Conservation (phyloP, 495 filamentous ascomycete genomes). For the Hyaloscypha hepaticicola region DNA sequence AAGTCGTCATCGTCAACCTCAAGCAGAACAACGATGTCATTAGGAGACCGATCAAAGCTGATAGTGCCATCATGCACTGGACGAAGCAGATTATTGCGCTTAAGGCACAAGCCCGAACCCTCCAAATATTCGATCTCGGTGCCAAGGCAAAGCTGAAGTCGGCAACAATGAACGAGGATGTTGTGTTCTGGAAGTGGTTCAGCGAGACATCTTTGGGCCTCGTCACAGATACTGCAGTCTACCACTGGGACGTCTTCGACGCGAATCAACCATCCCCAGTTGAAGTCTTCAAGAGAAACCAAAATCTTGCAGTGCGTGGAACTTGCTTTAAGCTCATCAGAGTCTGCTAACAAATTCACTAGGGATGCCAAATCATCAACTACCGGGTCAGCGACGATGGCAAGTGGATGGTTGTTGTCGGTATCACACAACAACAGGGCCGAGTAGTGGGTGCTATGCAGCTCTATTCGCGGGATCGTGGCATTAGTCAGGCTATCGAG, state of each 20-base stretch:
- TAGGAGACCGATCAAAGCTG: slow-evolving; percentile 93
- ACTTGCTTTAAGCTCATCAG: not conserved
- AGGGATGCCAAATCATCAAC: slow-evolving; percentile 99
- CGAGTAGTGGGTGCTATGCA: slow-evolving; percentile 96
- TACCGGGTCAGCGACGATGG: slow-evolving; percentile 94
- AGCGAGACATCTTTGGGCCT: slow-evolving; percentile 82
- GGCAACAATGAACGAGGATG: slow-evolving; percentile 91
- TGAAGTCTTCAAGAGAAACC: slow-evolving; percentile 90
- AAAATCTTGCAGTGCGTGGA: slow-evolving; percentile 74
- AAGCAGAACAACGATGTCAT: slow-evolving; percentile 86
- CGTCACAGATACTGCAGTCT: slow-evolving; percentile 86
- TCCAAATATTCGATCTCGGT: slow-evolving; percentile 95
- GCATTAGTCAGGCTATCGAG: slow-evolving; percentile 97
- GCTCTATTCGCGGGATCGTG: slow-evolving; percentile 90
- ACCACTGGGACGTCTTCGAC: slow-evolving; percentile 97
- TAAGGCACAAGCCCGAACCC: slow-evolving; percentile 84
- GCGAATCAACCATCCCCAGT: slow-evolving; percentile 70
- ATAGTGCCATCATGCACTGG: slow-evolving; percentile 99
- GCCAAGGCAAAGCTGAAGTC: slow-evolving; percentile 93
- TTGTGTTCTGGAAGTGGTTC: slow-evolving; percentile 99
- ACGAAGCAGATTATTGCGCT: slow-evolving; percentile 91
- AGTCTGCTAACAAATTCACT: slow-evolving; percentile 21
- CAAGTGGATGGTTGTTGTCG: slow-evolving; percentile 97
- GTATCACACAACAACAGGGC: slow-evolving; percentile 89
- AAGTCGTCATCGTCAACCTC: slow-evolving; percentile 96